Base-by-base conservation (phyloP, 1,284 basidiomycete species). In the Malassezia brasiliensis region DNA sequence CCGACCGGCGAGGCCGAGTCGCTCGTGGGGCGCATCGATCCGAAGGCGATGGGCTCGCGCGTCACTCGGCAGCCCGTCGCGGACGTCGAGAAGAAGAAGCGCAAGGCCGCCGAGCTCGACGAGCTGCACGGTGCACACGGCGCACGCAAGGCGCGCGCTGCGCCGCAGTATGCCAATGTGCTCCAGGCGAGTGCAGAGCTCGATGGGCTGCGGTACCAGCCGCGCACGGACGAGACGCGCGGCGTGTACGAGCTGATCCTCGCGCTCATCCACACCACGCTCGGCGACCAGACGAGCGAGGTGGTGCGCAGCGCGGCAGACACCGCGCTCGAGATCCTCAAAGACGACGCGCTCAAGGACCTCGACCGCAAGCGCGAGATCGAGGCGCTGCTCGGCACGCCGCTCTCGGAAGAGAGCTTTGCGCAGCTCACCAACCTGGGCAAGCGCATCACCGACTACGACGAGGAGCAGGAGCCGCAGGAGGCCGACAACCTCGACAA, bases 301-400 rank as follows among this genome's bases (percentile, higher is more conserved):
- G 85, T 98, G 64, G 84, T 99, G 48, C 85, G 93, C 22, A 90
- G 87, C 61, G 94, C 94, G 5, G 86, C 94, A 15, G 93, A 98
- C 76, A 83, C 83, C 0, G 85, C 91, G 0, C 79, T 99, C 47
- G 90, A 94, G 77, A 82, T 83, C 4, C 81, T 98, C 67, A 98
- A 96, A 78, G 86, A 84, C 68, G 90, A 94, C 62, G 79, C 81
- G 59, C 76, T 91, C 78, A 94, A 91, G 77, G 93, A 98, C 76
- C 89, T 96, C 68, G 94, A 98, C 80, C 93, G 93, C 81, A 94
- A 96, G 77, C 88, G 85, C 77, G 90, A 96, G 69, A 83, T 93
- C 30, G 86, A 96, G 76, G 83, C 84, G 12, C 81, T 96, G 47
- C 73, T 93, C 3, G 83, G 87, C 0, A 7, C 37, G 2, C 61